Conservation (phyloP, 2,329 filamentous ascomycete genomes). For the Cladosporium sp. region DNA sequence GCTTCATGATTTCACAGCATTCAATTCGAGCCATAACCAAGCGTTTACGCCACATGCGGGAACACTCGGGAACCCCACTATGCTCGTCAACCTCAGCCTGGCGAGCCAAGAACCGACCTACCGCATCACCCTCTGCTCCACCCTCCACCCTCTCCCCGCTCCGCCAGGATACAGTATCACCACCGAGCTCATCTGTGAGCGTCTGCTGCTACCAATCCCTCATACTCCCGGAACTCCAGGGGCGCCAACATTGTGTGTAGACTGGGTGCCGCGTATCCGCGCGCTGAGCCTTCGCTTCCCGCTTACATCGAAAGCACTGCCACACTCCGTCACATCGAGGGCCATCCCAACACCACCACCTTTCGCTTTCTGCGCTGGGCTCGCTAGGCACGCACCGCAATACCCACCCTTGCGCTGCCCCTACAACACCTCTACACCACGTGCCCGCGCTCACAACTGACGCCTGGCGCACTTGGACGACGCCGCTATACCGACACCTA, state of each 20-base stretch:
- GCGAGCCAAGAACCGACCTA: neutral
- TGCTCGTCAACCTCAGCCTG: neutral
- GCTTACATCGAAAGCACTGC: constrained; percentile 2
- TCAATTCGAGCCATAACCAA: neutral
- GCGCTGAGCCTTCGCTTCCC: neutral
- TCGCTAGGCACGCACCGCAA: constrained; percentile 12
- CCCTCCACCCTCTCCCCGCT: neutral
- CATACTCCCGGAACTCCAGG: neutral
- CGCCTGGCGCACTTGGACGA: neutral
- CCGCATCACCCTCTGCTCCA: neutral
- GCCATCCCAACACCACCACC: constrained; percentile 9
- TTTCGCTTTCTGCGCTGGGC: constrained; percentile 1
- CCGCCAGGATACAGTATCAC: neutral
- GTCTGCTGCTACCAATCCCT: neutral
- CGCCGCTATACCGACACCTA: neutral
- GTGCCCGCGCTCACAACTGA: constrained; percentile 1
- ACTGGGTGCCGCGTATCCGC: neutral
- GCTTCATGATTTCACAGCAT: neutral
- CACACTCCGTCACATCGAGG: constrained; percentile 4
- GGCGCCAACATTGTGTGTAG: neutral
- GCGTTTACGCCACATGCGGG: neutral
- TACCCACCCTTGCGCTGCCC: neutral
- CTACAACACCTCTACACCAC: constrained; percentile 2
- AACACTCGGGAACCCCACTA: neutral
- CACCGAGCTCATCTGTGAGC: neutral